Evolutionary conservation across 1,284 basidiomycete species (phyloP), one percentile per base, ranked within the genome.

Genomic region (Cryptococcus sp.): DNA sequence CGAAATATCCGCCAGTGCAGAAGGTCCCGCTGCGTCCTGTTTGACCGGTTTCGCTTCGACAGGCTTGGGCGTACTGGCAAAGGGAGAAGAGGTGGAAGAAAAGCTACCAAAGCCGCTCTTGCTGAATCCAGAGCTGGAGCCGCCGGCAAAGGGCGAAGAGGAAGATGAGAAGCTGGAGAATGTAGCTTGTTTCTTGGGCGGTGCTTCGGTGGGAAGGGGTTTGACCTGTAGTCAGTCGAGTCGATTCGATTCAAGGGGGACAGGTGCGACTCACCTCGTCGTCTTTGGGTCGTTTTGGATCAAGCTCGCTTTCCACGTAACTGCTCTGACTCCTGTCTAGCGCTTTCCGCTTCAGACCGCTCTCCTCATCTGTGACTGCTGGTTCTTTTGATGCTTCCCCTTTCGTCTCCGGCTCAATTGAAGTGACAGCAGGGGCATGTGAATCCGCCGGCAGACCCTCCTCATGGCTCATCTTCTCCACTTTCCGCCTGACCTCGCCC

Each of bases 151-250:
- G 10, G 47, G 47, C 2, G 53, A 85, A 14, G 78, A 56, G 2
- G 79, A 65, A 1, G 79, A 78, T 0, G 80, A 77, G 61, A 84
- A 86, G 0, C 82, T 77, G 58, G 80, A 80, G 56, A 84, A 85
- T 3, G 65, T 65, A 10, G 64, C 51, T 40, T 62, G 61, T 45
- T 68, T 62, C 57, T 68, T 68, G 16, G 28, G 28, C 14, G 7
- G 9, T 9, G 45, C 14, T 31, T 54, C 48, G 45, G 45, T n/a
- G n/a, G n/a, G n/a, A n/a, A n/a, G n/a, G n/a, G n/a, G n/a, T n/a
- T n/a, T n/a, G n/a, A n/a, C n/a, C n/a, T n/a, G n/a, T n/a, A n/a
- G n/a, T n/a, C n/a, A n/a, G n/a, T n/a, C n/a, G n/a, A n/a, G n/a
- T n/a, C n/a, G n/a, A n/a, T n/a, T n/a, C n/a, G n/a, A n/a, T n/a